phyloP scores from a whole-genome alignment of 805 yeast genomes.

The Clavispora vitiphila region DNA sequence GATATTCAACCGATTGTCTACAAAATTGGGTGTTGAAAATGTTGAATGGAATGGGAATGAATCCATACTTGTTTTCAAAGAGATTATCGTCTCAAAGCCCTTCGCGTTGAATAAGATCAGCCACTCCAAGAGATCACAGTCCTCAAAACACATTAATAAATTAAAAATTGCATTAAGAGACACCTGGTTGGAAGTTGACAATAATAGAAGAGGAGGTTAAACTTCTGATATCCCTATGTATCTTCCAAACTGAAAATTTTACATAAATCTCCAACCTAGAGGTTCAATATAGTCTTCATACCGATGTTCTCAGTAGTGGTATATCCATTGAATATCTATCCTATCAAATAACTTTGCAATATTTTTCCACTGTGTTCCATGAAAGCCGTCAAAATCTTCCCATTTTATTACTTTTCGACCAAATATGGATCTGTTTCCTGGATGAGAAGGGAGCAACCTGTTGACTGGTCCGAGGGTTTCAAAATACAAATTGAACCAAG shows the following conservation, averaged over 20 bases:
- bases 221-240: not conserved
- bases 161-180: constrained; percentile 22
- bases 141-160: constrained; percentile 17
- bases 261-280: no score
- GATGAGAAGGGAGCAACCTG: constrained; percentile 6
- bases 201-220: constrained; percentile 24
- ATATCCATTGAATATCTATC: constrained; percentile 37
- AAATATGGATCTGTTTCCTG: not conserved
- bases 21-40: constrained; percentile 29
- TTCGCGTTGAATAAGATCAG: constrained; percentile 27
- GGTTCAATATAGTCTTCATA: not conserved
- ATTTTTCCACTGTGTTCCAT: constrained; percentile 57
- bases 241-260: not conserved
- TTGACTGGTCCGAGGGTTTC: constrained; percentile 8
- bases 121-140: constrained; percentile 17
- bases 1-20: constrained; percentile 44
- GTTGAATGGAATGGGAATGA: constrained; percentile 35
- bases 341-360: constrained; percentile 43
- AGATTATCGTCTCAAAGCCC: constrained; percentile 36
- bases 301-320: constrained; percentile 1
- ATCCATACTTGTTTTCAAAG: constrained; percentile 37
- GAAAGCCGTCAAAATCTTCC: constrained; percentile 60
- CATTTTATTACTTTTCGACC: constrained; percentile 26
- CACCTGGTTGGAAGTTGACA: constrained; percentile 25
- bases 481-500: constrained; percentile 31